Evolutionary conservation across 495 filamentous ascomycete genomes (phyloP).

Genomic region (Penicillium lagena): DNA sequence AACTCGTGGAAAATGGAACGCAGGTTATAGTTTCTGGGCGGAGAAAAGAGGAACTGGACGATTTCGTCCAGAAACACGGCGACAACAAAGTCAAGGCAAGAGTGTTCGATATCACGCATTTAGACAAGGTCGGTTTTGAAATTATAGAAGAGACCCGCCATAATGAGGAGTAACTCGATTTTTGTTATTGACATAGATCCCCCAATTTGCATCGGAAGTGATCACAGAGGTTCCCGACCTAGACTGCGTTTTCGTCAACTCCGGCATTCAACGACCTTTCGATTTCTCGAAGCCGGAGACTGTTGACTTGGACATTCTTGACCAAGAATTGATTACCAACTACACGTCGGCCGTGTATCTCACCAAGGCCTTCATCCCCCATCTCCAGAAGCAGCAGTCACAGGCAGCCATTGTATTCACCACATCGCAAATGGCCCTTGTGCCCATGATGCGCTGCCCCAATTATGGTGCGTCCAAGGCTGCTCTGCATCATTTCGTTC

Average conservation of each 20-base stretch:
- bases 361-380: constrained; percentile 56
- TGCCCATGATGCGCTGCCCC: constrained; percentile 37
- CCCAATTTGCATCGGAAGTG: constrained; percentile 28
- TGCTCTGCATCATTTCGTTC: constrained; percentile 43
- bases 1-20: constrained; percentile 53
- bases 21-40: constrained; percentile 59
- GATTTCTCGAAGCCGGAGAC: constrained; percentile 57
- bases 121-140: constrained; percentile 49
- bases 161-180: too few species aligned
- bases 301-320: constrained; percentile 49
- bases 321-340: constrained; percentile 59
- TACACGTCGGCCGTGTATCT: constrained; percentile 59
- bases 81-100: constrained; percentile 44
- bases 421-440: constrained; percentile 35
- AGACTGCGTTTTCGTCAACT: constrained; percentile 36
- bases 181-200: constrained; percentile 9
- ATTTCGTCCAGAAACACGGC: constrained; percentile 53
- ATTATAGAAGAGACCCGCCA: too few species aligned
- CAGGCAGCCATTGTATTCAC: constrained; percentile 32
- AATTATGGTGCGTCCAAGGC: constrained; percentile 45
- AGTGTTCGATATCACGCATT: constrained; percentile 58
- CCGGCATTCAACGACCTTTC: constrained; percentile 43
- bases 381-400: constrained; percentile 43
- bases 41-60: constrained; percentile 58
- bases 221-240: constrained; percentile 49